Percentiles rank a stretch among this genome's conserved stretches.
Conservation (phyloP, 768 basidiomycete genomes). For the Solioccasus polychromus region DNA sequence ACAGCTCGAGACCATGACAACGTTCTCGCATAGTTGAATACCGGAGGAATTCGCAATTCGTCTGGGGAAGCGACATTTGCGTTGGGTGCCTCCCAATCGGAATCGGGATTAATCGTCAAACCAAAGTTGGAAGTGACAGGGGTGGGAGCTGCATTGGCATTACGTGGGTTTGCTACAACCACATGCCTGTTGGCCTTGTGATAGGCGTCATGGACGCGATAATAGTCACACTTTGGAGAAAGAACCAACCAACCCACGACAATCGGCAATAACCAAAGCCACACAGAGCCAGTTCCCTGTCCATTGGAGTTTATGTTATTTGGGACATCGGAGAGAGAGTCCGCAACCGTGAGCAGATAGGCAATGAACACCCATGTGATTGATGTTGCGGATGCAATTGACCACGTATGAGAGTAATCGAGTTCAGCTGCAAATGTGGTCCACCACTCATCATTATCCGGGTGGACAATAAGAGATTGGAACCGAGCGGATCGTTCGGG, state of each 20-base stretch:
- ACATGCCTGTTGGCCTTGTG: constrained; percentile 10
- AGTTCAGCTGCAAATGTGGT: constrained; percentile 29
- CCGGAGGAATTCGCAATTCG: constrained; percentile 21
- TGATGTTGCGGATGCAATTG: constrained; percentile 37
- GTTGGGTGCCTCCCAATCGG: not conserved
- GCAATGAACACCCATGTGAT: constrained; percentile 46
- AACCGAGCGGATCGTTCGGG: constrained; percentile 28
- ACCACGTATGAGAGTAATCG: constrained; percentile 40
- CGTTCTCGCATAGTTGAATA: constrained; percentile 25
- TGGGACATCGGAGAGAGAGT: constrained; percentile 15
- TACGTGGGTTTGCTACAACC: not conserved
- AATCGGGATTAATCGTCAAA: constrained; percentile 13
- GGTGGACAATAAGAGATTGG: constrained; percentile 41
- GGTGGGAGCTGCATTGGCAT: not conserved
- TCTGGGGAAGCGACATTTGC: constrained; percentile 17
- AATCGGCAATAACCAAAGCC: constrained; percentile 45
- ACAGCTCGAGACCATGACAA: constrained; percentile 19
- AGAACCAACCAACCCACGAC: constrained; percentile 41
- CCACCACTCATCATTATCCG: constrained; percentile 45
- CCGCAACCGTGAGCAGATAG: constrained; percentile 26
- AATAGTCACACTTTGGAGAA: constrained; percentile 38
- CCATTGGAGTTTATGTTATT: constrained; percentile 32
- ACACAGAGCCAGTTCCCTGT: constrained; percentile 38
- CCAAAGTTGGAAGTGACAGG: constrained; percentile 7
- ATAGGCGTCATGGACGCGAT: constrained; percentile 24